Base-by-base conservation (phyloP, 768 basidiomycete species). In the Panaeolus papilionaceus region DNA sequence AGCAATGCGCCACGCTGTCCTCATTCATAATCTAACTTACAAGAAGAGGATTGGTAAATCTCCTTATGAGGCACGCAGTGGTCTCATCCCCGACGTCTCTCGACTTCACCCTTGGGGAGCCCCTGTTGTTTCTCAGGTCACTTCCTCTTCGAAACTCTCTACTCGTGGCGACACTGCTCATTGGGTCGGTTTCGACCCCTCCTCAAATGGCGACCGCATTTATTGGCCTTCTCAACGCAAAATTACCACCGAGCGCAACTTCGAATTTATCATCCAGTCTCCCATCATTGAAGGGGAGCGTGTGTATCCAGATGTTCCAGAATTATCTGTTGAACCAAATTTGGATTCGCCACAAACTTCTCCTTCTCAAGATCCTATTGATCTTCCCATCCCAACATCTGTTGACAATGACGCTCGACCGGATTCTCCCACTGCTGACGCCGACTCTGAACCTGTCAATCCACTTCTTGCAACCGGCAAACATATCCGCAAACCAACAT, bases 281-380 rank as follows among this genome's bases (percentile, higher is more conserved):
- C 45, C 16, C 45, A 47, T 47, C 45, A n/a, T 47, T 47, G 45
- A 47, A 47, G 45, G 45, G 45, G 45, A 47, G 45, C n/a, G 18
- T 47, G 20, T 16, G 2, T 47, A 47, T 47, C 45, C 16, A 20
- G 45, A 47, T 2, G 45, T 47, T 47, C 20, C 20, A 47, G 45
- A 47, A 3, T 18, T 47, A 11, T 42, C 40, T 42, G 16, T 16
- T 42, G 40, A 42, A 47, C 33, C 33, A 33, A 5, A 33, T 33
- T 33, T 5, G 2, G 33, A 33, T 33, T 47, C 45, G 0, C 16
- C 45, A 12, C 45, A 3, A 10, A 10, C 45, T 2, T 20, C 45
- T 2, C 18, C 40, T 42, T 16, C 10, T 42, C 40, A 11, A 42
- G 40, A 42, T 4, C 16, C 45, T 47, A 9, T 47, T 0, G 3